phyloP scores from a whole-genome alignment of 23 red algal genomes.

The Gracilariopsis chorda region DNA sequence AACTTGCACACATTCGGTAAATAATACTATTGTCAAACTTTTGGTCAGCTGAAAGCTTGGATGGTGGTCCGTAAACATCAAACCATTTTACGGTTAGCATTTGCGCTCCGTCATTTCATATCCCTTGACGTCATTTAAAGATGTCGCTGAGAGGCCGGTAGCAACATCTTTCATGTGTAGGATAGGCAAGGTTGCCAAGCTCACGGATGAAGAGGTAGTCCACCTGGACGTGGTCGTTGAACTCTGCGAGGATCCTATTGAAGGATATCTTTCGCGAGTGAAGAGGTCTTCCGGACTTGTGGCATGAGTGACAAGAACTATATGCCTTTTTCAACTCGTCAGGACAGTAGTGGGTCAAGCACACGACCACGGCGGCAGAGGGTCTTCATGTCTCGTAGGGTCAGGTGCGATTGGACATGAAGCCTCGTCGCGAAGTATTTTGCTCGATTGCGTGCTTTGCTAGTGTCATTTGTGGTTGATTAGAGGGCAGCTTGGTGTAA shows the following conservation, averaged over 20 bases:
- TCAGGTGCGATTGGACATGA: constrained; percentile 17
- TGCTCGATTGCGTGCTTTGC: not conserved
- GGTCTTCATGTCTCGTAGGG: constrained; percentile 6
- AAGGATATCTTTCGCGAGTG: constrained; percentile 14
- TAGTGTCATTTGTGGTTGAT: not conserved
- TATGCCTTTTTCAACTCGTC: not conserved
- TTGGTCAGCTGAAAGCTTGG: not conserved
- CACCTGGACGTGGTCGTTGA: constrained; percentile 37
- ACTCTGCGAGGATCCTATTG: not conserved
- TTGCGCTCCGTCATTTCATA: not conserved
- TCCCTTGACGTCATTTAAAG: not conserved
- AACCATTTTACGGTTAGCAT: not conserved
- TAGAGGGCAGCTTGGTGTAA: not conserved
- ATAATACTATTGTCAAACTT: not conserved
- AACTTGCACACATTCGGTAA: not conserved
- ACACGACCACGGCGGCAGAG: not conserved
- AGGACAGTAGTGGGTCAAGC: not conserved
- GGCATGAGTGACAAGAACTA: not conserved
- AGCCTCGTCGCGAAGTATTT: constrained; percentile 1
- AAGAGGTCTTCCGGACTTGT: not conserved
- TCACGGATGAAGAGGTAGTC: constrained; percentile 11
- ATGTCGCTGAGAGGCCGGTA: not conserved
- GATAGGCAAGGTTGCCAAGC: not conserved
- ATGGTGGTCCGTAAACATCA: not conserved
- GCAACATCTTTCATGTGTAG: constrained; percentile 24